Evolutionary conservation across 2,329 filamentous ascomycete genomes (phyloP).

Genomic region (Pestalotiopsis sp.): DNA sequence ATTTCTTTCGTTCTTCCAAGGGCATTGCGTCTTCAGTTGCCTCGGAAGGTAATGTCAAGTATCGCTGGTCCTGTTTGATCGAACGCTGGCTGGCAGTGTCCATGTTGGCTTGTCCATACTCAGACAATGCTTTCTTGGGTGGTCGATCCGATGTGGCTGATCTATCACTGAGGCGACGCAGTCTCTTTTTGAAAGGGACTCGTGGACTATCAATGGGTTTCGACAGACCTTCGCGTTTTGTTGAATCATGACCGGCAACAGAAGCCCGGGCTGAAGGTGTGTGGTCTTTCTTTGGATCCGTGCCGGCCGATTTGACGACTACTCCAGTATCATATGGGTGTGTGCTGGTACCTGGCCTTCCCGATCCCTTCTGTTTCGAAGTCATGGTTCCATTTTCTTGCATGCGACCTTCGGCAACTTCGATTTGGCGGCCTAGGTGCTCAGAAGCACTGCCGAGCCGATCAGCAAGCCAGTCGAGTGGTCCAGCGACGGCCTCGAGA

Average conservation of each 20-base stretch:
- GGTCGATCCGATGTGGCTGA: neutral
- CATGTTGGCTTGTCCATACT: neutral
- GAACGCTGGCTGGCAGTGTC: neutral
- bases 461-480: constrained; percentile 25
- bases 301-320: neutral
- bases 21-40: neutral
- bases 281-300: neutral
- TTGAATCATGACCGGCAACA: neutral
- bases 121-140: neutral
- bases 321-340: constrained; percentile 34
- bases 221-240: neutral
- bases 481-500: constrained; percentile 21
- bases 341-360: constrained; percentile 30
- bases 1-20: constrained; percentile 2
- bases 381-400: constrained; percentile 16
- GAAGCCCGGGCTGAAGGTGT: neutral
- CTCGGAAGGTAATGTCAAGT: neutral
- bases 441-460: constrained; percentile 28
- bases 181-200: neutral
- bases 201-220: neutral
- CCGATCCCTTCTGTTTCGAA: constrained; percentile 3
- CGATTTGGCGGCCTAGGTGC: constrained; percentile 22
- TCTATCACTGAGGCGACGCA: neutral
- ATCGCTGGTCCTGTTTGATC: neutral
- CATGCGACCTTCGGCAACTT: constrained; percentile 22